phyloP scores from a whole-genome alignment of 768 basidiomycete genomes.

The Mycena floridula region DNA sequence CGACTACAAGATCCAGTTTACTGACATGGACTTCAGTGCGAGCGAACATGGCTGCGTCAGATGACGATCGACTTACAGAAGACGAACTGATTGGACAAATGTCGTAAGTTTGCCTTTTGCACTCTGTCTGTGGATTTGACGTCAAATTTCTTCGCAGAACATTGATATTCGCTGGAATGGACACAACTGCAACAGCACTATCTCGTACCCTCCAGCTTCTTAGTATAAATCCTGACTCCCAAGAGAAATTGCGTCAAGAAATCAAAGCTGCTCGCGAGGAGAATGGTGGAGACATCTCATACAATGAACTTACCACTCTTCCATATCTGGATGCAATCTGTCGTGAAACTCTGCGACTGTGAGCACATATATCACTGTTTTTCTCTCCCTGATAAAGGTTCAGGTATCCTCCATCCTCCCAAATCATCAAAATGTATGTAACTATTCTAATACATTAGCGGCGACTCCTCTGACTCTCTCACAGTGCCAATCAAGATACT shows the following conservation, averaged over 20 bases:
- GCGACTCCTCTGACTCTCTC: not conserved
- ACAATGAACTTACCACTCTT: slow-evolving; percentile 12
- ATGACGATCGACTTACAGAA: slow-evolving; percentile 14
- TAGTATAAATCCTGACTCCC: slow-evolving; percentile 15
- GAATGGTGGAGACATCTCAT: slow-evolving; percentile 1
- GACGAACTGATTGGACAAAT: slow-evolving; percentile 19
- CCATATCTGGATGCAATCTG: slow-evolving; percentile 19
- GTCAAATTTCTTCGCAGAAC: slow-evolving; percentile 7
- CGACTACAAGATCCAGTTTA: not conserved
- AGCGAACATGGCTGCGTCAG: slow-evolving; percentile 14
- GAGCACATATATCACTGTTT: not conserved
- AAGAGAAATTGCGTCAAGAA: slow-evolving; percentile 19
- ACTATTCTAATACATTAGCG: not conserved
- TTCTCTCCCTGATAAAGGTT: not conserved
- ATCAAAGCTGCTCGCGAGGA: slow-evolving; percentile 9
- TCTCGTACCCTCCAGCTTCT: slow-evolving; percentile 15
- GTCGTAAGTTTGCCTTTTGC: too few species aligned
- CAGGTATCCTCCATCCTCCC: slow-evolving; percentile 12
- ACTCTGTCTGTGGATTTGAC: too few species aligned
- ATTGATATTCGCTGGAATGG: slow-evolving; percentile 19
- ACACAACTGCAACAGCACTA: slow-evolving; percentile 19
- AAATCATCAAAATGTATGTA: slow-evolving; percentile 4
- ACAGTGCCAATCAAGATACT: slow-evolving; percentile 22
- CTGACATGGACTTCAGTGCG: slow-evolving; percentile 9
- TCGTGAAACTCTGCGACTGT: slow-evolving; percentile 18